Conservation (phyloP, 2,329 filamentous ascomycete species). For the Colletotrichum paranaense region DNA sequence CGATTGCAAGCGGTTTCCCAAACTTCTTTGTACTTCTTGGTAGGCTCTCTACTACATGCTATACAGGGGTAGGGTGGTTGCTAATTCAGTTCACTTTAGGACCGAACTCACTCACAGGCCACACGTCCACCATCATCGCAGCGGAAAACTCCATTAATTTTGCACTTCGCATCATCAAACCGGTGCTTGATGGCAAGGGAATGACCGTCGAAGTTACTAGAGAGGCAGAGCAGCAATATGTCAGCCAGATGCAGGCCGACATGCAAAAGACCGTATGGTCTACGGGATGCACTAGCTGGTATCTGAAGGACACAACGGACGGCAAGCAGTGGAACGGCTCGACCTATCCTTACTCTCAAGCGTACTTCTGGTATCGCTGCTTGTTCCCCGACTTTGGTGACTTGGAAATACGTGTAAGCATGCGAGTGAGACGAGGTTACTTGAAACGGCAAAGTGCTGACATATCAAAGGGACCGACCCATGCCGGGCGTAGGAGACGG, state of each 20-base stretch:
- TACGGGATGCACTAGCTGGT: constrained; percentile 51
- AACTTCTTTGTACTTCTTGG: constrained; percentile 74
- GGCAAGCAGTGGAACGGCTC: constrained; percentile 47
- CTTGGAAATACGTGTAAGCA: constrained; percentile 47
- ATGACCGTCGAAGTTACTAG: constrained; percentile 46
- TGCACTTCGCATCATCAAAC: constrained; percentile 67
- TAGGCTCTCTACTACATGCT: not conserved
- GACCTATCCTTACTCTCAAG: constrained; percentile 50
- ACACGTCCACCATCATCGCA: constrained; percentile 69
- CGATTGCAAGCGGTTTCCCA: constrained; percentile 69
- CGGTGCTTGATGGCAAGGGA: constrained; percentile 49
- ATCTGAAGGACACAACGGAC: constrained; percentile 40
- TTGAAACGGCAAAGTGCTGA: not conserved
- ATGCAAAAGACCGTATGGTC: constrained; percentile 46
- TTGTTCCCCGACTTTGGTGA: constrained; percentile 49
- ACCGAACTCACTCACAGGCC: constrained; percentile 72
- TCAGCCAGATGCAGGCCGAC: constrained; percentile 44
- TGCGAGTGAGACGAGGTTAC: not conserved
- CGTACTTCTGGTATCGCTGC: constrained; percentile 48
- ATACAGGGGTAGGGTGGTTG: too few relatives aligned
- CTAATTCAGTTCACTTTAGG: constrained; percentile 43
- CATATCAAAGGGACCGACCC: not conserved
- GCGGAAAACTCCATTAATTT: constrained; percentile 72
- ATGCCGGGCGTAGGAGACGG: not conserved
- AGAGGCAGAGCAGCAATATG: constrained; percentile 48